A percentile compares a stretch with the other conserved stretches of the same genome.
These are phyloP conservation scores for Gloeophyllum trabeum DNA, from an alignment of 768 basidiomycete genomes.

Conservation along the genomic window DNA sequence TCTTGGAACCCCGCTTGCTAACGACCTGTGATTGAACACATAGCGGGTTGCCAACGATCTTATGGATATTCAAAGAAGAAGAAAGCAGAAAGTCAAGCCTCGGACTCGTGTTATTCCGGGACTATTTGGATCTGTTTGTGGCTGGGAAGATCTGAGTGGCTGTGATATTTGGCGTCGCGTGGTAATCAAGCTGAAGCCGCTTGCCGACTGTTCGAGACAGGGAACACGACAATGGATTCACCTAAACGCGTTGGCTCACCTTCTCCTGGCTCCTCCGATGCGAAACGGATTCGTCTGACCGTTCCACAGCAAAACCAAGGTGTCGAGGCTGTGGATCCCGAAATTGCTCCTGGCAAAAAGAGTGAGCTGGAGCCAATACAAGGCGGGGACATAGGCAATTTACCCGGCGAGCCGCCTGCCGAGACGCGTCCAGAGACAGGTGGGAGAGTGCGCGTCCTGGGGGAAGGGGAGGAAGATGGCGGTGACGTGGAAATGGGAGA, in stretches of 20 bases:
- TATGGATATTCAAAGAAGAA: too few relatives aligned
- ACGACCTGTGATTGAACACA: too few relatives aligned
- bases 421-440: constrained; percentile 19
- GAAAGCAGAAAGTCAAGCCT: too few relatives aligned
- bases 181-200: too few relatives aligned
- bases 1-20: too few relatives aligned
- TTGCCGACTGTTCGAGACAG: too few relatives aligned
- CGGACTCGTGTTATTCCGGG: too few relatives aligned
- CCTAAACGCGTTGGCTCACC: constrained; percentile 27
- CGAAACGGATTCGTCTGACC: constrained; percentile 23
- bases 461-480: constrained; percentile 55
- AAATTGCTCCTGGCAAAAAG: constrained; percentile 75
- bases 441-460: constrained; percentile 22
- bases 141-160: too few relatives aligned
- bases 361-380: constrained; percentile 80
- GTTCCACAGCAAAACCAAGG: constrained; percentile 37
- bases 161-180: too few relatives aligned
- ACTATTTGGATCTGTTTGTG: too few relatives aligned
- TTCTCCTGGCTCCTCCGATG: constrained; percentile 18
- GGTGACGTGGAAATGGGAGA: constrained; percentile 80
- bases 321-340: constrained; percentile 67
- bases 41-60: too few relatives aligned
- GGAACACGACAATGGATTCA: constrained; percentile 18
- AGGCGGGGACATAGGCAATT: constrained; percentile 69
- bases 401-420: constrained; percentile 29